Base-by-base conservation (phyloP, 768 basidiomycete species). In the Psilocybe cyanescens region DNA sequence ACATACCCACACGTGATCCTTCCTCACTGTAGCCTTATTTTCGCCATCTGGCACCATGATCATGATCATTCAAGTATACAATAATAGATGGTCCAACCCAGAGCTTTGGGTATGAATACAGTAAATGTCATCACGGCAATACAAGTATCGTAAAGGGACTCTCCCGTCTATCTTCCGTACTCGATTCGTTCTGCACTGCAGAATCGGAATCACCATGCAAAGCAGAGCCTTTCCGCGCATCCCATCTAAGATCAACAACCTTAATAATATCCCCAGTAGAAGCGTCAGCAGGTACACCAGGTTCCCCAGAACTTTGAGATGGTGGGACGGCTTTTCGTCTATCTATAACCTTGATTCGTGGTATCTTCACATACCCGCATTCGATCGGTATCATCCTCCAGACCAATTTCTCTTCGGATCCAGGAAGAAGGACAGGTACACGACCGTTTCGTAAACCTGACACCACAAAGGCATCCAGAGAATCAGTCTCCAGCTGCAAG, bases 301-400 rank as follows among this genome's bases (percentile, higher is more conserved):
- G 63, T 57, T 79, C 76, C 31, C 77, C 77, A 45, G 72, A 61
- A 50, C 55, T 67, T 71, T 51, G 74, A 28, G 67, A 65, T 50
- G 62, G 66, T n/a, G 72, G 64, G 16, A 74, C 67, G 6, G 66
- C 74, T 55, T 75, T 80, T 55, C 90, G 76, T 57, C 83, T 78
- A 69, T 84, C 79, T 44, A 78, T 67, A 28, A 93, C 85, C 69
- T 77, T 83, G 65, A 94, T 81, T 24, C 76, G 74, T 14, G 92
- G 92, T 19, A 90, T 67, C 62, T 71, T 80, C 51, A 89, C 76
- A 65, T 84, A 77, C 35, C 92, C 92, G 71, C 90, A 92, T 61
- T 91, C 89, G 41, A 93, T 72, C 1, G 92, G 90, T 30, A 92
- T 81, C 33, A 93, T 70, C 30, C 81, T 83, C 90, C 91, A 94